Conservation (phyloP, 371 early-diverging fungal genomes). For the Mucor saturninus region DNA sequence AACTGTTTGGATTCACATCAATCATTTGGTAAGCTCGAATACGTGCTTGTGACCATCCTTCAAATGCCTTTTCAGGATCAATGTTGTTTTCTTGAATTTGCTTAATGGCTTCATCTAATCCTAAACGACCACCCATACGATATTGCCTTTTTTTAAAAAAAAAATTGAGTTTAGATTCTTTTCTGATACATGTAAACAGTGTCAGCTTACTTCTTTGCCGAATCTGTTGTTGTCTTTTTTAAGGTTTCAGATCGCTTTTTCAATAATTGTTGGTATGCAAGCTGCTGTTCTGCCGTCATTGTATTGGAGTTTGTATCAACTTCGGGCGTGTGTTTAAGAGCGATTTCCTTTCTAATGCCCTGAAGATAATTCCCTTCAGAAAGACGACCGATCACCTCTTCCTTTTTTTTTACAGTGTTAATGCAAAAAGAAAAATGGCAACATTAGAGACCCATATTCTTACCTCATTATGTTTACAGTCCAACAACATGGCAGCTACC, state of each 20-base stretch:
- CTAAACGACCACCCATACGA: constrained; percentile 80
- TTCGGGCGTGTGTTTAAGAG: constrained; percentile 57
- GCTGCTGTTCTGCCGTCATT: constrained; percentile 81
- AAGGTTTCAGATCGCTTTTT: constrained; percentile 80
- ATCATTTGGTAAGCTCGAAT: constrained; percentile 90
- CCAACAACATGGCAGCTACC: constrained; percentile 76
- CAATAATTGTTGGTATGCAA: constrained; percentile 80
- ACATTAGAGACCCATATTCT: background rate
- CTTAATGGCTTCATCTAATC: constrained; percentile 87
- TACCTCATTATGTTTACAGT: constrained; percentile 81
- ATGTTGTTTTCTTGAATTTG: constrained; percentile 78
- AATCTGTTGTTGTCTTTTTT: constrained; percentile 78
- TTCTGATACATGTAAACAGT: background rate
- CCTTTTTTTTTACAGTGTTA: constrained; percentile 31
- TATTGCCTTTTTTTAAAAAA: constrained; percentile 50
- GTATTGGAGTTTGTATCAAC: constrained; percentile 31
- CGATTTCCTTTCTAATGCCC: constrained; percentile 74
- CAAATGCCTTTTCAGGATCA: constrained; percentile 83
- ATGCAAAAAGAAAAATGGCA: background rate
- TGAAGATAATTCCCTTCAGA: constrained; percentile 73
- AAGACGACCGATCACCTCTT: constrained; percentile 76
- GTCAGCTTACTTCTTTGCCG: constrained; percentile 69
- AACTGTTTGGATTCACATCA: constrained; percentile 90
- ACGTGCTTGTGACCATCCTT: constrained; percentile 94
- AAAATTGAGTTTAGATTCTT: background rate